Percentiles rank a stretch among this genome's conserved stretches.
These are phyloP conservation scores for Osmanthus fragrans DNA, from an alignment of 257 asterid species.

Conservation along the genomic window DNA sequence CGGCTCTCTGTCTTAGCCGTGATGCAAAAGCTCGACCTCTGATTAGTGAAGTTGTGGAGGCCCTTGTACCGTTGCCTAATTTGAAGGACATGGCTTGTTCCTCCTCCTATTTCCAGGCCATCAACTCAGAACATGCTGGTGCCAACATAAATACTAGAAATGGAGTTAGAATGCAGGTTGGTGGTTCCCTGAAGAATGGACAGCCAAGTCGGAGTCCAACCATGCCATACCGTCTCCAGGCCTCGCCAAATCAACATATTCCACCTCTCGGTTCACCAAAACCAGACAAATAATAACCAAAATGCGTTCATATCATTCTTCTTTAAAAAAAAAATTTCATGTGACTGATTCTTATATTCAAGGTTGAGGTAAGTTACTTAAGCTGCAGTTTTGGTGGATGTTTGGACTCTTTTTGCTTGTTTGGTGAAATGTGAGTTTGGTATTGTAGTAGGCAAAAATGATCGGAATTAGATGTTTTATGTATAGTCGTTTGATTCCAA, in stretches of 20 bases:
- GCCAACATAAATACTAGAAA: too few relatives aligned
- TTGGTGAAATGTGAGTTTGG: constrained; percentile 7
- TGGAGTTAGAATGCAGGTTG: constrained; percentile 26
- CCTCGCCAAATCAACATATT: constrained; percentile 43
- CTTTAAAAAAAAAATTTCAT: background rate
- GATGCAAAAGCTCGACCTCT: constrained; percentile 66
- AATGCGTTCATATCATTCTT: constrained; percentile 15
- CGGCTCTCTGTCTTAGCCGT: constrained; percentile 65
- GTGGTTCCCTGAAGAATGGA: constrained; percentile 34
- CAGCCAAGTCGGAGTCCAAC: constrained; percentile 45
- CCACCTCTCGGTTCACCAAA: constrained; percentile 47
- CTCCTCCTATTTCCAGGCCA: too few relatives aligned
- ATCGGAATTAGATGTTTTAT: constrained; percentile 17
- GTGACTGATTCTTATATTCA: constrained; percentile 17
- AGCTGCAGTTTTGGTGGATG: constrained; percentile 12
- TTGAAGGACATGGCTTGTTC: constrained; percentile 62
- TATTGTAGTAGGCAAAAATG: constrained; percentile 10
- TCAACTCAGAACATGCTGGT: too few relatives aligned
- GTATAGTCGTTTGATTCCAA: constrained; percentile 13
- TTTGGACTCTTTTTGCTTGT: constrained; percentile 14
- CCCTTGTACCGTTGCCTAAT: constrained; percentile 55
- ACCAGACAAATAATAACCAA: constrained; percentile 25
- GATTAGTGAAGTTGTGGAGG: constrained; percentile 73
- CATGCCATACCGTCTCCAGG: constrained; percentile 30
- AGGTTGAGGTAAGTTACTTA: background rate